Evolutionary conservation across 148 eudicot genomes (phyloP), one percentile per base, ranked within the genome.

Genomic region (Silene latifolia): DNA sequence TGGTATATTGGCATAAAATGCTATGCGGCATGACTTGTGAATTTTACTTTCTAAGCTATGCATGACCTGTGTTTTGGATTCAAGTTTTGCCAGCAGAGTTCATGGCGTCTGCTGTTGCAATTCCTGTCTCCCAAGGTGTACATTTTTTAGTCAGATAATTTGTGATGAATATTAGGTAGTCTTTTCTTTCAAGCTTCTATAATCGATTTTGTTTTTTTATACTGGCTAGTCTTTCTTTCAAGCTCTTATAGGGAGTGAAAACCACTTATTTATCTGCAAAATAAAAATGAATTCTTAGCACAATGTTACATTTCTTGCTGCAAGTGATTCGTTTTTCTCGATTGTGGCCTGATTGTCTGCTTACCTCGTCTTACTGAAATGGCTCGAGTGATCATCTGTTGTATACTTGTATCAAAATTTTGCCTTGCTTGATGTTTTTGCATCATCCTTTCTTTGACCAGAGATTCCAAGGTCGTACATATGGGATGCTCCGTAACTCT

Each of bases 391-490:
- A 9, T 21, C 17, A 4, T 24, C 65, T 21, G 11, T 61, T 61
- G 27, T 27, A 27, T 27, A 27, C 29, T 27, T 27, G 29, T 61
- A 12, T 24, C n/a, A 7, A 29, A 29, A 15, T 63, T 23, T 27
- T 65, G 47, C 48, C 39, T 65, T 65, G 39, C 15, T 63, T 63
- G 51, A 66, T 19, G 51, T 35, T 39, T 39, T 46, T 67, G 46
- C 56, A 42, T 67, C 19, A 67, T 67, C 46, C 23, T 48, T 47
- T 46, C 46, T 15, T 67, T 24, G 97, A 13, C 56, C 56, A 92
- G 99, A 90, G 99, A 85, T 94, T 94, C 80, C 97, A 91, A 90
- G 98, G 98, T 63, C 97, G 96, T 69, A 78, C 91, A 70, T 94
- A 94, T 67, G 95, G 98, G 57, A 77, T 94, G 46, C 98, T 94